Base-by-base conservation (phyloP, 2,329 filamentous ascomycete genomes). In the Westerdykella ornata region DNA sequence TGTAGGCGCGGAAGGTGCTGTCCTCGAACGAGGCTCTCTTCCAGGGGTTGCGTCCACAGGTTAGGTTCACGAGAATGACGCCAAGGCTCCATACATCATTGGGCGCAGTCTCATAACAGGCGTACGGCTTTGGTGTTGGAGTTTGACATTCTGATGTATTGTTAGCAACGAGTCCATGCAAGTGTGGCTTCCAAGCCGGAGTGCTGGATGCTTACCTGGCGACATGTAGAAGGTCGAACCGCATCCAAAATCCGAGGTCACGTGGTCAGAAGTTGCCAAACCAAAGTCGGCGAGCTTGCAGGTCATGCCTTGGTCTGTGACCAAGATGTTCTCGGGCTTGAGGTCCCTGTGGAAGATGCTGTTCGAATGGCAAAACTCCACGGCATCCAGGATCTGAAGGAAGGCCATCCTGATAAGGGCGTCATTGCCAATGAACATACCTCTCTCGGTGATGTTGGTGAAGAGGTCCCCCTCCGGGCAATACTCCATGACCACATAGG, bases 221-320 rank as follows among this genome's bases (percentile, higher is more conserved):
- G 88, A 95, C 92, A 97, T 98, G 72, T 98, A 98, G 62, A 97
- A 97, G 12, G 90, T 97, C 22, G 92, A 97, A 49, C 92, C 92
- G 66, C 92, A 98, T 60, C 92, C 92, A 68, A 95, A 96, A 67
- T 98, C 92, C 56, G 88, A 85, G 50, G 90, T 95, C 53, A 83
- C 75, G 52, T 81, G 76, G 52, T 90, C 86, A 44, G 81, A 82
- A 17, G 88, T 97, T 45, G 92, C 92, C 41, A 98, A 79, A 63
- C 92, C 92, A 75, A 98, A 98, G 69, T 98, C 92, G 52, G 90
- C 92, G 52, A 98, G 78, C 72, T 97, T 95, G 62, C 95, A 87
- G 28, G 88, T 92, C 70, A 84, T 80, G 52, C 90, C 90, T 50
- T 82, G 75, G 71, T 95, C 84, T 57, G 85, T 85, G 43, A 98